A percentile compares a stretch with the other conserved stretches of the same genome.
phyloP scores from a whole-genome alignment of 129 eudicot species.

The Apium graveolens region DNA sequence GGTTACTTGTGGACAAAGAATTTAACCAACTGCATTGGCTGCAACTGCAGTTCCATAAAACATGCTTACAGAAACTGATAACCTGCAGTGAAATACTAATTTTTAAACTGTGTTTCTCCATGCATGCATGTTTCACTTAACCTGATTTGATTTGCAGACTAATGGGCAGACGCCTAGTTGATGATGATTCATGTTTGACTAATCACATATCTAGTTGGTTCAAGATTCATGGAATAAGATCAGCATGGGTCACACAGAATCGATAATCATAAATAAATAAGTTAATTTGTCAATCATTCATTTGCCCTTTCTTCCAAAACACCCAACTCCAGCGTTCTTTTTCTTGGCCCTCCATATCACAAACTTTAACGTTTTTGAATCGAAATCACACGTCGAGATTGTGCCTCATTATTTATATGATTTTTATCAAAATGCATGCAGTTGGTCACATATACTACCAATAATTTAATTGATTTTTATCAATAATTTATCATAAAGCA shows the following conservation, averaged over 20 bases:
- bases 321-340: neutral
- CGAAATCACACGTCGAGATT: neutral
- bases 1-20: neutral
- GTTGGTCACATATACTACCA: neutral
- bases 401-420: neutral
- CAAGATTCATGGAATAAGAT: conserved; percentile 1
- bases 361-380: neutral
- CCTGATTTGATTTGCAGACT: neutral
- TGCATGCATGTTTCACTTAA: neutral
- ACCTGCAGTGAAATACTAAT: neutral
- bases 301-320: neutral
- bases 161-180: neutral
- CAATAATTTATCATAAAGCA: neutral
- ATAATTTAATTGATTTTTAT: no score
- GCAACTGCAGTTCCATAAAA: neutral
- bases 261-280: neutral
- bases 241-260: conserved; percentile 1
- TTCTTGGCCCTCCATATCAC: neutral
- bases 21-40: neutral
- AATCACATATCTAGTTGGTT: neutral
- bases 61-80: neutral
- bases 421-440: neutral
- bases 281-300: neutral
- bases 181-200: conserved; percentile 1
- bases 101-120: neutral